Evolutionary conservation across 306 rosid genomes (phyloP).

Genomic region (Lathyrus tuberosus): DNA sequence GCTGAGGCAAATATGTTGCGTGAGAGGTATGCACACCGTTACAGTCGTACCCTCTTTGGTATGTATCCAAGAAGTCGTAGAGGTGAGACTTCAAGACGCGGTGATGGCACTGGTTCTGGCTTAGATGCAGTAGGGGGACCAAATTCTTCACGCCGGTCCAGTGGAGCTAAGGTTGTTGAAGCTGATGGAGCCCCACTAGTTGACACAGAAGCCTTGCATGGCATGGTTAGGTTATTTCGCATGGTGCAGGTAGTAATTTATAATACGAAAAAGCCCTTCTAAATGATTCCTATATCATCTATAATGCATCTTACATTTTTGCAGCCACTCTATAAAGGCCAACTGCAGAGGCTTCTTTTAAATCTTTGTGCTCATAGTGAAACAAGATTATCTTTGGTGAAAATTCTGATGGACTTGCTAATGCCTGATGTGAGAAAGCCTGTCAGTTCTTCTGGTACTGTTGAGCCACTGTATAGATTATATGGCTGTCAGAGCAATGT

Average conservation of each 20-base stretch:
- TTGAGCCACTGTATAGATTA: constrained; percentile 76
- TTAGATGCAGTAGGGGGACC: constrained; percentile 71
- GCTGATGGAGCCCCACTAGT: constrained; percentile 96
- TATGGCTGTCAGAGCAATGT: constrained; percentile 91
- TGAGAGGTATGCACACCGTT: constrained; percentile 95
- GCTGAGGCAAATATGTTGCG: constrained; percentile 98
- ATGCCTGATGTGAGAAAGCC: constrained; percentile 78
- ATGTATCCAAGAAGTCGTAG: constrained; percentile 94
- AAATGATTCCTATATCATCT: constrained; percentile 3
- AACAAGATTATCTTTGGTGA: constrained; percentile 81
- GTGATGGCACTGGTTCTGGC: constrained; percentile 76
- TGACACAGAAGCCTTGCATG: constrained; percentile 82
- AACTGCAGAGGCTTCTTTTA: constrained; percentile 93
- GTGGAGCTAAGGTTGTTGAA: constrained; percentile 85
- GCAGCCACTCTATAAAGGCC: constrained; percentile 97
- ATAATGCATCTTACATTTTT: constrained; percentile 40
- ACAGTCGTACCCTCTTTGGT: constrained; percentile 92
- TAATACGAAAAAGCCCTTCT: constrained; percentile 23
- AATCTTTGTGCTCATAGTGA: constrained; percentile 89
- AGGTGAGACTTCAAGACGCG: constrained; percentile 88
- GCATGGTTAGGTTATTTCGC: constrained; percentile 88
- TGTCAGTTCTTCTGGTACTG: constrained; percentile 42
- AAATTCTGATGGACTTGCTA: constrained; percentile 84
- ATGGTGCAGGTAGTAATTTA: constrained; percentile 73
- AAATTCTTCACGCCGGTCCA: constrained; percentile 66